Evolutionary conservation across 345 rosid genomes (phyloP), one percentile per base, ranked within the genome.

Genomic region (Lepidium aucheri): DNA sequence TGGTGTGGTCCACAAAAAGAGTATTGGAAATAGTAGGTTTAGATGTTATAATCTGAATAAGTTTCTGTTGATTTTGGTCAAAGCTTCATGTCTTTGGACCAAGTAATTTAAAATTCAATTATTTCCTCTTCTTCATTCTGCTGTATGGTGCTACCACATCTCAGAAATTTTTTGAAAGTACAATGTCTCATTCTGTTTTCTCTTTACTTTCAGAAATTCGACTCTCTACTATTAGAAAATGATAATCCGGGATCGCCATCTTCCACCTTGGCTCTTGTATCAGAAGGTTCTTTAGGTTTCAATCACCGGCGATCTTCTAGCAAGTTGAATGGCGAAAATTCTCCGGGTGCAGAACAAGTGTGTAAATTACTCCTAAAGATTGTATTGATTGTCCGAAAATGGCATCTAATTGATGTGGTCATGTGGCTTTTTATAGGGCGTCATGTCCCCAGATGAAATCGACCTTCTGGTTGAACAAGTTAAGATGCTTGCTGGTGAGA

Each of bases 391-490:
- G 34, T 17, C 45, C 39, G 38, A 61, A 54, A 67, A 22, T 67
- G 72, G 51, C 24, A 44, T 60, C 73, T 67, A 6, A 60, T 18
- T 53, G 63, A 53, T 53, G 44, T 53, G 50, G 51, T 24, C 33
- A 41, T 18, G 11, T 64, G 66, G 39, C 53, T 56, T 57, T 57
- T 60, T 75, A 24, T 74, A 92, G 99, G 91, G 83, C 50, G 83
- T 73, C 76, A 76, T 91, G 78, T 75, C 96, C 10, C 81, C 91
- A 22, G 98, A 95, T 80, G 91, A 95, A 85, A 89, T 87, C 79
- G 99, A 95, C 64, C 99, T 95, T 74, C 84, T 91, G 9, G 94
- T 86, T 45, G 98, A 95, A 84, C 99, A 95, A 80, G 98, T 91
- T 45, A 95, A 95, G 80, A 89, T 95, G 97, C 94, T 91, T 74